Conservation (phyloP, 371 early-diverging fungal genomes). For the Mortierella sp. region DNA sequence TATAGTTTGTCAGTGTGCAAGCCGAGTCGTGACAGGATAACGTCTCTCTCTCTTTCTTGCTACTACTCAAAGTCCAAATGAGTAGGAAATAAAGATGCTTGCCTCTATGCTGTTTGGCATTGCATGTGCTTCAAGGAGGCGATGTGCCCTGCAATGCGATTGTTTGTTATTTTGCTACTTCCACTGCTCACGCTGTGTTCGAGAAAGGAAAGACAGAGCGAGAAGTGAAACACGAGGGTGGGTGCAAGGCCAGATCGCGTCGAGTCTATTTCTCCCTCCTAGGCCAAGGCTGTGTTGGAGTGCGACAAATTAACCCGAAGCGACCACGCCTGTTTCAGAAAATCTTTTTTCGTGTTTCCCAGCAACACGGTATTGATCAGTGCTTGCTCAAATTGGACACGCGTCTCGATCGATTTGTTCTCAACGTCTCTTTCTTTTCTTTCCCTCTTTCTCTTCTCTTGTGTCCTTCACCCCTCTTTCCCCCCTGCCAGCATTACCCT, state of each 20-base stretch:
- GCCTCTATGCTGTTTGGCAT: not conserved
- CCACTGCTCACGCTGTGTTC: not conserved
- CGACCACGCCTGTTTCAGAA: not conserved
- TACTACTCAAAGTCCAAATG: too few species aligned
- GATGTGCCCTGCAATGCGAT: not conserved
- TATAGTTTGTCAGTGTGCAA: too few species aligned
- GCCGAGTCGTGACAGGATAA: too few species aligned
- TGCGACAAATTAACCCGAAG: not conserved
- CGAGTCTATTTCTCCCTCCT: not conserved
- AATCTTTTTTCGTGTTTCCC: not conserved
- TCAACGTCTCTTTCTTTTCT: too few species aligned
- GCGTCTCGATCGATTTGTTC: not conserved
- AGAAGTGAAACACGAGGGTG: not conserved
- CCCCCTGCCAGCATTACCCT: not conserved
- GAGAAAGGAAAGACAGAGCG: not conserved
- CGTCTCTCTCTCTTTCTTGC: too few species aligned
- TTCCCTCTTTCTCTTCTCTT: too few species aligned
- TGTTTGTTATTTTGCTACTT: not conserved
- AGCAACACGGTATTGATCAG: not conserved
- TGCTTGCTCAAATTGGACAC: not conserved
- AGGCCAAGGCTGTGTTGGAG: not conserved
- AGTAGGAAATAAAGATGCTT: not conserved
- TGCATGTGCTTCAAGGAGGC: too few species aligned
- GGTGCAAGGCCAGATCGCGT: not conserved
- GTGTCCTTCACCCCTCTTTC: not conserved